Percentiles rank a stretch among this genome's conserved stretches.
Evolutionary conservation across 257 asterid species (phyloP).

Genomic region (Avicennia marina): DNA sequence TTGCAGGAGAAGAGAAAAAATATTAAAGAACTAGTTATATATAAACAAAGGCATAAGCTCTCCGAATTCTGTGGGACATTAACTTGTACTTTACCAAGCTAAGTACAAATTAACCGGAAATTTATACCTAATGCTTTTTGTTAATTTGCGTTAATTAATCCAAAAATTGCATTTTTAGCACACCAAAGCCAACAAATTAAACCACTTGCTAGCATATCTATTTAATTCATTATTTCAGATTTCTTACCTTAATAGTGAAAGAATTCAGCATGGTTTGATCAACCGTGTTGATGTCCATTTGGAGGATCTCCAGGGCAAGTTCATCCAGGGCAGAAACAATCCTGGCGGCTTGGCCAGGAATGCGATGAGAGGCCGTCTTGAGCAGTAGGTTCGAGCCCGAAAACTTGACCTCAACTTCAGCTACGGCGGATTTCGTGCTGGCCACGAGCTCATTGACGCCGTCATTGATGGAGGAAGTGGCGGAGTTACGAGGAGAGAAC

Average conservation of each 20-base stretch:
- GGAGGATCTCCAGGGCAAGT: slow-evolving; percentile 72
- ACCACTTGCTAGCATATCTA: too few relatives aligned
- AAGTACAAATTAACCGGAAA: too few relatives aligned
- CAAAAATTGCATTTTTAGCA: too few relatives aligned
- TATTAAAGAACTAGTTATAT: too few relatives aligned
- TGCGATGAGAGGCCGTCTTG: slow-evolving; percentile 55
- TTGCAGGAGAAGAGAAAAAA: too few relatives aligned
- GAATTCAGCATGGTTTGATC: slow-evolving; percentile 70
- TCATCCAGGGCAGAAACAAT: slow-evolving; percentile 58
- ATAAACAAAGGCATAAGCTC: too few relatives aligned
- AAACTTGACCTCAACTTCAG: slow-evolving; percentile 88
- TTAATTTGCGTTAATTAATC: too few relatives aligned
- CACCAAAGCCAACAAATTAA: too few relatives aligned
- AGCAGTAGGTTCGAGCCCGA: slow-evolving; percentile 68
- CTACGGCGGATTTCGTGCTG: slow-evolving; percentile 60
- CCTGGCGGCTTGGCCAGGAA: slow-evolving; percentile 73
- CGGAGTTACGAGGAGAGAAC: slow-evolving; percentile 53
- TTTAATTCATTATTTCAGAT: too few relatives aligned
- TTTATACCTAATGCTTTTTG: too few relatives aligned
- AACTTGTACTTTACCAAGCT: too few relatives aligned
- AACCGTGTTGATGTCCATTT: slow-evolving; percentile 53
- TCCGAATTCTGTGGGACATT: too few relatives aligned
- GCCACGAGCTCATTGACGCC: slow-evolving; percentile 75
- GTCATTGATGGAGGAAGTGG: slow-evolving; percentile 40
- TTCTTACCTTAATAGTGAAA: slow-evolving; percentile 95